These are phyloP conservation scores for Microthlaspi erraticum DNA, from an alignment of 345 rosid genomes.

Conservation along the genomic window DNA sequence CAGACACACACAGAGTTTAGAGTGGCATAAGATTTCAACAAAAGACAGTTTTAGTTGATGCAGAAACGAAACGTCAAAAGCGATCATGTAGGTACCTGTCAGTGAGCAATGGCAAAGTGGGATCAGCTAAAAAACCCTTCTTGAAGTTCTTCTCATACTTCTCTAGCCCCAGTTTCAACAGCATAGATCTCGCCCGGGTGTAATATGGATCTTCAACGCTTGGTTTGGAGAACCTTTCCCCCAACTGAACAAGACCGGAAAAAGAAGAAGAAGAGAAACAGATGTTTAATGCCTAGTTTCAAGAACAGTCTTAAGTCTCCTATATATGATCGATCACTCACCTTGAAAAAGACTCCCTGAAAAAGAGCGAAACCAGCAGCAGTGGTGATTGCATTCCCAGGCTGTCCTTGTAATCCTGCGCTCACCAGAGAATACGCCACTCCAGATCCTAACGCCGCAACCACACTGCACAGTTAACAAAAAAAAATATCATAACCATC, in stretches of 20 bases:
- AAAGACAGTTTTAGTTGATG: conserved; percentile 18
- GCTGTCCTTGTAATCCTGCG: conserved; percentile 75
- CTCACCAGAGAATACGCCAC: conserved; percentile 84
- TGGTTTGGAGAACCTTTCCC: conserved; percentile 71
- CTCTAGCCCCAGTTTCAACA: conserved; percentile 79
- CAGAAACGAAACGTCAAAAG: background rate
- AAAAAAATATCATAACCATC: conserved; percentile 2
- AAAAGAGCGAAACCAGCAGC: conserved; percentile 79
- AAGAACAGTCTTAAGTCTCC: conserved; percentile 13
- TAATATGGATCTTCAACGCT: conserved; percentile 63
- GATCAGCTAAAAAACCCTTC: conserved; percentile 82
- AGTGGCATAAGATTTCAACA: background rate
- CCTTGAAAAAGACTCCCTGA: conserved; percentile 88
- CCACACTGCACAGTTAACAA: conserved; percentile 68
- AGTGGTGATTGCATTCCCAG: conserved; percentile 69
- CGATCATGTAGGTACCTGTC: conserved; percentile 73
- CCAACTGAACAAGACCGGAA: conserved; percentile 53
- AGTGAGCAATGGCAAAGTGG: conserved; percentile 82
- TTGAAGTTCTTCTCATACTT: conserved; percentile 90
- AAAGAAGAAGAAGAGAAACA: background rate
- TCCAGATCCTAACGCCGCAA: conserved; percentile 94
- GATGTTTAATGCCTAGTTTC: conserved; percentile 17
- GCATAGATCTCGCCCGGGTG: conserved; percentile 62
- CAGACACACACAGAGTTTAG: background rate
- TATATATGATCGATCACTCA: conserved; percentile 43